phyloP scores from a whole-genome alignment of 2,329 filamentous ascomycete species.

The Verticillium albo-atrum region DNA sequence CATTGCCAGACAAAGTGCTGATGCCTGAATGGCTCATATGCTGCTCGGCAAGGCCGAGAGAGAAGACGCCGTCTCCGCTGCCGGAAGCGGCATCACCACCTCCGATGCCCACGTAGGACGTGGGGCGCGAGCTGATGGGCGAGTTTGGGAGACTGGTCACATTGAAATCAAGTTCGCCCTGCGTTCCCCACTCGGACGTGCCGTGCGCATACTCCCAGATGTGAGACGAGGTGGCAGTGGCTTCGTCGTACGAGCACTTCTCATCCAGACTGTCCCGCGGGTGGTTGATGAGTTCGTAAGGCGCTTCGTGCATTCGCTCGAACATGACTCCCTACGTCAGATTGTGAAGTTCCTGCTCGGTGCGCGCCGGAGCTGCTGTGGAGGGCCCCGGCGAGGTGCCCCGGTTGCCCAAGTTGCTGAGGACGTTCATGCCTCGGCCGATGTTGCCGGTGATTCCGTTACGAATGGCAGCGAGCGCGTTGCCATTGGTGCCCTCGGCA shows the following conservation, averaged over 20 bases:
- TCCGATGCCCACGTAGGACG: not conserved
- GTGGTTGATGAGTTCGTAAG: conserved; percentile 25
- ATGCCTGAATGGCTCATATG: not conserved
- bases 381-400: conserved; percentile 15
- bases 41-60: not conserved
- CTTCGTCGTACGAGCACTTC: not conserved
- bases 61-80: not conserved
- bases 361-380: conserved; percentile 15
- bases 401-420: conserved; percentile 27
- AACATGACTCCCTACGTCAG: conserved; percentile 41
- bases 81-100: not conserved
- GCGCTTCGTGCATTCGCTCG: conserved; percentile 19
- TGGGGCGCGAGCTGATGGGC: not conserved
- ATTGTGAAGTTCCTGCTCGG: conserved; percentile 39
- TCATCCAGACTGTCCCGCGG: not conserved
- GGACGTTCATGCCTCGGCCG: conserved; percentile 42
- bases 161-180: conserved; percentile 1
- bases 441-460: conserved; percentile 33
- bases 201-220: not conserved
- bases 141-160: not conserved
- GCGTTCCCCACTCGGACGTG: not conserved
- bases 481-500: conserved; percentile 31
- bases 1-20: not conserved
- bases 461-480: conserved; percentile 40
- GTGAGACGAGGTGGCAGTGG: not conserved